Base-by-base conservation (phyloP, 306 rosid genomes). In the Pyrus pyrifolia region DNA sequence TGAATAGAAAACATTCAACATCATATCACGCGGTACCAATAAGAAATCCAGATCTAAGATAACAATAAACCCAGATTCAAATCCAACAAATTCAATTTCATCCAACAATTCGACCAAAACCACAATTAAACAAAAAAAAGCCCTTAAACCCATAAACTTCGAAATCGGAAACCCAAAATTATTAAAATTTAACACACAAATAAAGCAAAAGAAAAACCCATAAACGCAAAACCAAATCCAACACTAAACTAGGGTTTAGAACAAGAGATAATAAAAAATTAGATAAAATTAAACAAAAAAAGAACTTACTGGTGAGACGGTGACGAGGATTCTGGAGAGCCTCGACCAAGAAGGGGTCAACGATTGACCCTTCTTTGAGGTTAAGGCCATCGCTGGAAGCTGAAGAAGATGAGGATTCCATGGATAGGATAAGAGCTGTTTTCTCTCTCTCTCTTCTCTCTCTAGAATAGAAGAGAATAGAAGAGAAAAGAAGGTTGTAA, bases 291-390 rank as follows among this genome's bases (percentile, higher is more conserved):
- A 63, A 25, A n/a, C 1, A 59, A 6, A 6, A 60, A 29, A 33
- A 71, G 27, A 3, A 86, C 89, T 80, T 31, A 93, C 97, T 79
- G 74, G 96, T 91, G 64, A 93, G 88, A 21, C 98, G 98, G 67
- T 93, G 97, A 4, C 98, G 96, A 87, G 93, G 91, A 75, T 91
- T 93, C 83, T 91, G 97, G 67, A 93, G 97, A 80, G 97, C 98
- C 85, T 93, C 97, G 18, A 93, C 89, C 89, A 93, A 78, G 69
- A 93, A 91, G 71, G 96, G 97, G 89, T 93, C 98, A 73, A 93
- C 91, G 91, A 87, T 81, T 60, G 91, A 87, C 79, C 85, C 91
- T 84, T 85, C 91, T 70, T 74, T 80, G 52, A 83, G 79, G 15
- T 53, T 67, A 51, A 67, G 30, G 52, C 5, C 86, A 68, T 87